Base-by-base conservation (phyloP, 805 yeast genomes). In the Candida lessepsii region DNA sequence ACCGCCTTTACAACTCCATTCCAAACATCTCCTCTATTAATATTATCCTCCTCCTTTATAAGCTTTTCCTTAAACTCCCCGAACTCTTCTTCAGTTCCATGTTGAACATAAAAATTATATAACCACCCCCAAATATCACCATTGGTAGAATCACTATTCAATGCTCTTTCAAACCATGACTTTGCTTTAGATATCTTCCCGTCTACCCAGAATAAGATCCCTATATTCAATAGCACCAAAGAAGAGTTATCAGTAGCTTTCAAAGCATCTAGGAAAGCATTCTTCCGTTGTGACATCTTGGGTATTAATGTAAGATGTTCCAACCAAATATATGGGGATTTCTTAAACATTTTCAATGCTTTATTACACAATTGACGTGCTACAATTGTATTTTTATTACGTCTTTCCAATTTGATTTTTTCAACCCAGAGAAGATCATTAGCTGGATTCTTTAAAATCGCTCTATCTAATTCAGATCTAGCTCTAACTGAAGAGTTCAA, bases 111-210 rank as follows among this genome's bases (percentile, higher is more conserved):
- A 46, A 73, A 77, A 19, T 70, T 66, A 49, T 75, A 77, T 35
- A 70, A 53, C 83, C 88, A 82, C 1, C 79, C 75, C 84, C 95
- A 88, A 2, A 73, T 60, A 59, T 90, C 97, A 3, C 96, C 97
- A 53, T 68, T 75, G n/a, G 61, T 65, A 1, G 65, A 57, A 41
- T 81, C 79, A 2, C 70, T 65, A n/a, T 62, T 66, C 9, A 82
- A 55, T 0, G 93, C 85, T 39, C 84, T 68, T 35, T 82, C 83
- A 41, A 88, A 76, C 88, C 96, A 90, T 10, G 80, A 71, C 40
- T 69, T 65, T 0, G 95, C 86, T 47, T 80, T 82, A 1, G 72
- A 61, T 18, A 71, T 59, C 48, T 84, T 84, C 0, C 84, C 82
- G 18, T 78, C 83, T 1, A 64, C 52, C 81, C 83, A 82, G 46